Conservation (phyloP, 495 filamentous ascomycete species). For the Neurospora sp. region DNA sequence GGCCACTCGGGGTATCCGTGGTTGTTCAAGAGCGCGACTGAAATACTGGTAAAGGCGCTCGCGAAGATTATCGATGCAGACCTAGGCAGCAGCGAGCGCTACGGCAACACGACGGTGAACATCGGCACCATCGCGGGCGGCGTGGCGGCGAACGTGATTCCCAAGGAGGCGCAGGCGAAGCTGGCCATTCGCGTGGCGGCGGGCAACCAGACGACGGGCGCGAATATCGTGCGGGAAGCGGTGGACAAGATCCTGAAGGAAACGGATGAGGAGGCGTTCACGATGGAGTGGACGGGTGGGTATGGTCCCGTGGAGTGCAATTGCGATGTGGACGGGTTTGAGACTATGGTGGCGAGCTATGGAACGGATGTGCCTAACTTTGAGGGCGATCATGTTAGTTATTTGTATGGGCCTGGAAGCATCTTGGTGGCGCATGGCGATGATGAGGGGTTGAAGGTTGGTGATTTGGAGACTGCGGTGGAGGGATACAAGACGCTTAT, state of each 20-base stretch:
- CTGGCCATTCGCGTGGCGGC: conserved; percentile 66
- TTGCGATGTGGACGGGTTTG: conserved; percentile 73
- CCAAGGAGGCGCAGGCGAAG: conserved; percentile 54
- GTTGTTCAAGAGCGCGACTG: conserved; percentile 71
- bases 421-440: conserved; percentile 85
- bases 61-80: conserved; percentile 50
- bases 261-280: conserved; percentile 47
- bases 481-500: conserved; percentile 63
- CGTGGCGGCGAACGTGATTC: conserved; percentile 81
- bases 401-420: conserved; percentile 80
- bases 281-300: conserved; percentile 44
- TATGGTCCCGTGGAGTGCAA: conserved; percentile 73
- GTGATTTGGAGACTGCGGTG: conserved; percentile 58
- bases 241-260: conserved; percentile 49
- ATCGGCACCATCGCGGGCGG: conserved; percentile 70
- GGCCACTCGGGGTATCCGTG: conserved; percentile 86
- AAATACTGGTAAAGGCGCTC: conserved; percentile 59
- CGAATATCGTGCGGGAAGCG: conserved; percentile 38
- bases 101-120: conserved; percentile 81
- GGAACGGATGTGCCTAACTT: conserved; percentile 85
- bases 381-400: conserved; percentile 60
- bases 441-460: conserved; percentile 65
- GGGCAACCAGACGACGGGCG: conserved; percentile 48
- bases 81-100: conserved; percentile 62
- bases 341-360: conserved; percentile 73